These are phyloP conservation scores for Dryadomyces sulphureus DNA, from an alignment of 2,329 filamentous ascomycete genomes.

Conservation along the genomic window DNA sequence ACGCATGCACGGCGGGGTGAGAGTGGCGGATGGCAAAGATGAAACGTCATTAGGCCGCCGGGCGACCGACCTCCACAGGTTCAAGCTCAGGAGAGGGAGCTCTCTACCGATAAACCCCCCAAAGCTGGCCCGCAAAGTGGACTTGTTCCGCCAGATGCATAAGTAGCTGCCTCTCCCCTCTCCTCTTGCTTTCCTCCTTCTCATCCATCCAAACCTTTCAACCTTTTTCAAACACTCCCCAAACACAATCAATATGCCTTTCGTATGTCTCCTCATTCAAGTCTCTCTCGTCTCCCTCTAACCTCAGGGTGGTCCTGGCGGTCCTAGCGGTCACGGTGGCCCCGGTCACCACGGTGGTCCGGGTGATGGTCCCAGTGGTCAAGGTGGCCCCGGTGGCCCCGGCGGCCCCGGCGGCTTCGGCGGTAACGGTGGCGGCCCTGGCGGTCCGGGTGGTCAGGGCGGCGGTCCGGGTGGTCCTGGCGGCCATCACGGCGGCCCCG, in stretches of 20 bases:
- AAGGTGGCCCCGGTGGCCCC: slow-evolving; percentile 9
- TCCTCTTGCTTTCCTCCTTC: not conserved
- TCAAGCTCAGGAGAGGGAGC: too few relatives aligned
- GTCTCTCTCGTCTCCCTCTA: not conserved
- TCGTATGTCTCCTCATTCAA: not conserved
- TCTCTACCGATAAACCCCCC: too few relatives aligned
- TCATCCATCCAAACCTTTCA: not conserved
- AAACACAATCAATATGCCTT: not conserved
- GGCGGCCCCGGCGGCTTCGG: slow-evolving; percentile 5
- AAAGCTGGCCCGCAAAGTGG: not conserved
- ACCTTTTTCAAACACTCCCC: not conserved
- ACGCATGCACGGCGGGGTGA: too few relatives aligned
- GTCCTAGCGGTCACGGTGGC: slow-evolving; percentile 6
- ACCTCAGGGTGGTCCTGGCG: not conserved
- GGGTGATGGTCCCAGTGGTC: too few relatives aligned
- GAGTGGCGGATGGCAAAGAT: not conserved
- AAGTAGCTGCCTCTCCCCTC: not conserved
- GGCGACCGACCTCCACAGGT: too few relatives aligned
- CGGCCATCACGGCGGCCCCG: slow-evolving; percentile 5
- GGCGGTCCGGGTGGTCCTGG: not conserved
- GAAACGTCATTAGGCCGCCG: too few relatives aligned
- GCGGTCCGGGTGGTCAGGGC: not conserved
- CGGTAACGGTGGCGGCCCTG: slow-evolving; percentile 1
- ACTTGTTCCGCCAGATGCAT: not conserved
- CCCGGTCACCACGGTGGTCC: not conserved